Evolutionary conservation across 768 basidiomycete species (phyloP), one percentile per base, ranked within the genome.

Genomic region (Leccinum arenicola): DNA sequence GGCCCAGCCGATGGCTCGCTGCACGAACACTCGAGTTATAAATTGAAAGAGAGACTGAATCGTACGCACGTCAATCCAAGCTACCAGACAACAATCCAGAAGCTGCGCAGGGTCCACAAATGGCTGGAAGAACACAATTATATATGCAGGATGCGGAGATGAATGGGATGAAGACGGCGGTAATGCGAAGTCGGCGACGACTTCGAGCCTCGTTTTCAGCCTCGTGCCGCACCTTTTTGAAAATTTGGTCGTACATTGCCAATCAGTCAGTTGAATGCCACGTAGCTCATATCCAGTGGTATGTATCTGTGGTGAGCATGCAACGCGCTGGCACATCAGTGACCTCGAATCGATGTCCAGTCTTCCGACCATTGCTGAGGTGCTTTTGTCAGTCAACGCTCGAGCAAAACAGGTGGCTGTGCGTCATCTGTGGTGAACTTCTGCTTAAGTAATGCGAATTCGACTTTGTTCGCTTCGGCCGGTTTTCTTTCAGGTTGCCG

Each of bases 101-200:
- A 59, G 40, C 49, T 43, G 52, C 31, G 53, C 56, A 58, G 29
- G 14, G 43, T 50, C 56, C 52, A 65, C 59, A 57, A 65, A 57
- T 49, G 49, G 43, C 47, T 50, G 56, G 56, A 2, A 10, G 31
- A 35, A 19, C n/a, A 12, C 50, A 53, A 43, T 59, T 61, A 61
- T 65, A 61, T 61, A 62, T 50, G 25, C 38, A 54, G 52, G 54
- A 15, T 19, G 47, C 70, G 70, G 70, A 72, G 19, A 72, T 70
- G 69, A 70, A 50, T 55, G 31, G 29, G 31, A 52, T 29, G 54
- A 47, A 8, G 38, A 58, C 57, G 50, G 54, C 21, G 52, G 50
- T 61, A 70, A 66, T 64, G 68, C 69, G 70, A 40, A 40, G 38
- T 69, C 55, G 52, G 52, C 9, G 52, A 58, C 59, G 52, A 62